Evolutionary conservation across 257 asterid genomes (phyloP).

Genomic region (Nicotiana sylvestris): DNA sequence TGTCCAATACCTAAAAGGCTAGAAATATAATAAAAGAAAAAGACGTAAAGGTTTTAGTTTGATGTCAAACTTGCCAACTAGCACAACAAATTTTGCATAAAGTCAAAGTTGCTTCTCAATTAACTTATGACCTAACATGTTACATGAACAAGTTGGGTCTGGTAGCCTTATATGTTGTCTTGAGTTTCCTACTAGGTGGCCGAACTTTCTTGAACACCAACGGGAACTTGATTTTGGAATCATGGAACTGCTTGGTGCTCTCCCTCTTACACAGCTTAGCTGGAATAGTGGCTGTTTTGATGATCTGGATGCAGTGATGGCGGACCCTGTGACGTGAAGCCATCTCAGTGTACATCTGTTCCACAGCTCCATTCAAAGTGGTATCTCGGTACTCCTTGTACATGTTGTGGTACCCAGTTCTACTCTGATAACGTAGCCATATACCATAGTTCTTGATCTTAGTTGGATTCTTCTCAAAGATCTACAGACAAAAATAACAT

Average conservation of each 20-base stretch:
- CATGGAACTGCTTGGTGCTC: no score
- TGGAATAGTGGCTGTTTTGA: no score
- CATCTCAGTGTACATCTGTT: no score
- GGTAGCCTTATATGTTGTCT: no score
- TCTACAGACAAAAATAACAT: neutral
- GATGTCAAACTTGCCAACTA: neutral
- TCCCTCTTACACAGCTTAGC: no score
- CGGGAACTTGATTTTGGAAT: no score
- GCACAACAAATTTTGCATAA: conserved; percentile 2
- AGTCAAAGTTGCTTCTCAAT: neutral
- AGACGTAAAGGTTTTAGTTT: neutral
- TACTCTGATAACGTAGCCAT: conserved; percentile 10
- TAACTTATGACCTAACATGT: neutral
- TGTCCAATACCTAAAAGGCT: neutral
- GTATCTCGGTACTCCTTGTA: neutral
- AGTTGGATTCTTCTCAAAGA: conserved; percentile 11
- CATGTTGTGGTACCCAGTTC: conserved; percentile 10
- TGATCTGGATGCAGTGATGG: no score
- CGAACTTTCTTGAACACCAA: no score
- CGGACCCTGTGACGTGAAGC: no score
- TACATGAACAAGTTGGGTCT: no score
- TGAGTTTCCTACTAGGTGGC: no score
- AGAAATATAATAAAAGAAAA: neutral
- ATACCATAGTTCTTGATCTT: conserved; percentile 2
- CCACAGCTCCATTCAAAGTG: no score